Evolutionary conservation across 257 asterid genomes (phyloP), one percentile per base, ranked within the genome.

Genomic region (Anisodus acutangulus): DNA sequence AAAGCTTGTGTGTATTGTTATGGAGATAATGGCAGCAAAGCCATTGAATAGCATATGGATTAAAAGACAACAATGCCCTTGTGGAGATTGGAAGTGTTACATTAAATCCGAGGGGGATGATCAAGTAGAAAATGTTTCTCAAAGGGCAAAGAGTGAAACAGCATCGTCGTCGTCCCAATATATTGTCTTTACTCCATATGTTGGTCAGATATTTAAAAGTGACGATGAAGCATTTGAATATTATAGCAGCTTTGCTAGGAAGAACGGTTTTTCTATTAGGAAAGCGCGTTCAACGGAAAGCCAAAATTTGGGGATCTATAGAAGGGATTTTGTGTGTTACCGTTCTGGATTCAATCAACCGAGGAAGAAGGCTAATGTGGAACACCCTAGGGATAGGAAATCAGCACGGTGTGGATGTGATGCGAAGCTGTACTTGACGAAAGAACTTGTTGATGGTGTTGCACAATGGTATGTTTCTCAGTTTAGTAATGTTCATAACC

Each of bases 41-140:
- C 87, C 91, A 5, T 86, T 89, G 83, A 86, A 88, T 80, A 90
- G 86, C 88, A 88, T 91, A 12, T 93, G 93, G 95, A 84, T 88
- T 87, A 86, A 84, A 83, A 82, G 92, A 45, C 95, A 91, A 79
- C 95, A 93, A 80, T 93, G 95, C 85, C 93, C 95, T 70, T 93
- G 97, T 88, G 94, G 94, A 86, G 95, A 93, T 88, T 93, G 97
- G 95, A 93, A 91, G 88, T 93, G 93, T 81, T 91, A 86, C 86
- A 85, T 91, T 39, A 91, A 89, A 55, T 85, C 89, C 8, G 93
- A 90, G 26, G 95, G 89, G 71, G 94, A 87, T 88, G 95, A 89
- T 84, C 88, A 84, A 59, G 78, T 66, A 43, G 79, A 84, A 12
- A 81, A 47, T 64, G 87, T 83, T 67, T 87, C 91, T 70, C 91